Evolutionary conservation across 805 yeast species (phyloP), one percentile per base, ranked within the genome.

Genomic region (Kluyveromyces siamensis): DNA sequence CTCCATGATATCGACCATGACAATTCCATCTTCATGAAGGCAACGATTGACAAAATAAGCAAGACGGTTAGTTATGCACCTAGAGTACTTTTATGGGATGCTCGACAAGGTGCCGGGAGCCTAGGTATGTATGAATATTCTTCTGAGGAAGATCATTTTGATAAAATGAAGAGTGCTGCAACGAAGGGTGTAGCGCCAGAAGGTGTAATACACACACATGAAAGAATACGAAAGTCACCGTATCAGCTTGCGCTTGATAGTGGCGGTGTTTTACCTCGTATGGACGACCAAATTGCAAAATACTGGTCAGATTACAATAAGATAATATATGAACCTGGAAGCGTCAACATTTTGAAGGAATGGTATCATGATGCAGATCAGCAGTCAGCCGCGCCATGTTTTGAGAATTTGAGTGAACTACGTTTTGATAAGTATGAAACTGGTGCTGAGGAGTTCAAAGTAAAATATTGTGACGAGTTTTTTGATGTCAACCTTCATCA

Each of bases 301-400:
- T 85, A 79, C 55, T 91, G 97, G 97, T 75, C 93, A 0, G 96
- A 87, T 58, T 87, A 83, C 59, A 73, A 82, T 39, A 76, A 80
- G 54, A 74, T 89, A 46, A 74, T 85, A 2, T 80, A 80, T 58
- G 75, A 77, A 46, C 91, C 96, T 0, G 67, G 67, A 6, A 72
- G 83, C 1, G 69, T 84, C 43, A 69, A 79, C 37, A 71, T 72
- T 7, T 60, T 89, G 19, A 63, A 67, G 1, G 71, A 79, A 45
- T 93, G 91, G 87, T 75, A 76, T 47, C 70, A 66, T 46, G 61
- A 65, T 49, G 49, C 47, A 6, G 52, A 55, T 8, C 40, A 53
- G 1, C 66, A 67, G 21, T 59, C 60, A 30, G 16, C 52, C 36
- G 25, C 45, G 14, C 69, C 69, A 2, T 63, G 61, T 44, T 63